phyloP scores from a whole-genome alignment of 176 grass and related monocot genomes.

The Ananas comosus region DNA sequence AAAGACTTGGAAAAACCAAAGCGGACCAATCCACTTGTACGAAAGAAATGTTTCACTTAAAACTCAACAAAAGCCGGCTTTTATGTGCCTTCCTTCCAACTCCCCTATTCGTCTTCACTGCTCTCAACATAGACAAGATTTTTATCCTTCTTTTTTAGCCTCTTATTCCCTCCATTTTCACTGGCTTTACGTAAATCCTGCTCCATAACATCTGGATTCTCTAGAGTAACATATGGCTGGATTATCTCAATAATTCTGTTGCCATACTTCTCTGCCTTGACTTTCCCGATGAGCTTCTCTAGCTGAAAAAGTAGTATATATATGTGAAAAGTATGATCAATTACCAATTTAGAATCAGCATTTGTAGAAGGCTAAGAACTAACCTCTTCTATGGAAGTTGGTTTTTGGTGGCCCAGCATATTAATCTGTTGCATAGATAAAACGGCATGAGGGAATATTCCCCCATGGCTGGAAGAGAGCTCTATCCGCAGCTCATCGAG shows the following conservation, averaged over 20 bases:
- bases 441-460: constrained; percentile 68
- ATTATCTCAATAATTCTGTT: constrained; percentile 50
- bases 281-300: constrained; percentile 78
- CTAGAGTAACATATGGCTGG: constrained; percentile 13
- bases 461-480: constrained; percentile 41
- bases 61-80: background rate
- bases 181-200: background rate
- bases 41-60: background rate
- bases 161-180: constrained; percentile 30
- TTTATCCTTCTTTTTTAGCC: constrained; percentile 46
- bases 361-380: constrained; percentile 5
- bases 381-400: constrained; percentile 52
- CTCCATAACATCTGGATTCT: constrained; percentile 8
- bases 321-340: background rate
- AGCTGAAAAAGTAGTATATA: constrained; percentile 34
- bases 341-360: constrained; percentile 3
- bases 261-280: constrained; percentile 71
- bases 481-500: constrained; percentile 60
- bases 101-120: constrained; percentile 39
- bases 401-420: constrained; percentile 42
- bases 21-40: too few species aligned
- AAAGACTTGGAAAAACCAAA: too few species aligned
- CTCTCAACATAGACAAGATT: constrained; percentile 48
- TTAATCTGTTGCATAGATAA: constrained; percentile 59
- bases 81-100: background rate